Evolutionary conservation across 2,329 filamentous ascomycete species (phyloP), one percentile per base, ranked within the genome.

Genomic region (Fusarium napiforme): DNA sequence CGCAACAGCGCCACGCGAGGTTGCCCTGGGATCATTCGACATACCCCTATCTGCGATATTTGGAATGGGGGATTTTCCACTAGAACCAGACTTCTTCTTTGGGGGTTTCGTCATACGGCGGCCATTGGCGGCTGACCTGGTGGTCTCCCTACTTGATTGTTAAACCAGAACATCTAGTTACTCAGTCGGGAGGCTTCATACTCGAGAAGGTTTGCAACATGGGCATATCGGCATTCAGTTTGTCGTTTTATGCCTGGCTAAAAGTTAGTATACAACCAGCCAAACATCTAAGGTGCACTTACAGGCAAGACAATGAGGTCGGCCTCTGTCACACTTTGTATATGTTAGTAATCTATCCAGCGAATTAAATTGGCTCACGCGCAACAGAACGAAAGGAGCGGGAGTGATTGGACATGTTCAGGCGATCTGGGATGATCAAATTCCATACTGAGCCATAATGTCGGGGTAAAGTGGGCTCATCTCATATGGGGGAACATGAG

Each of bases 181-280:
- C 39, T 39, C 16, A 34, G 37, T n/a, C 15, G 15, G 21, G 53
- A 46, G 30, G 50, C 50, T 28, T 85, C 90, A 82, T 84, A 93
- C 91, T 94, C 92, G 47, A 95, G 88, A 43, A 95, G 84, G 78
- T 94, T 93, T 50, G 93, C 93, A 36, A 94, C 91, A 56, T 90
- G 89, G 1, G 92, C 93, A 83, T 95, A 95, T 81, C 87, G 88
- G 82, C 93, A 96, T 73, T 89, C 87, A 1, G 92, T 93, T 79
- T 94, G 92, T 49, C 93, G 86, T 82, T 95, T 95, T 77, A 94
- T 91, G 80, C 92, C 92, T 86, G 81, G 80, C 79, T 82, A 43
- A 76, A 76, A 67, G 65, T 79, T 46, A 78, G 72, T 42, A 57
- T 43, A 12, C 19, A 37, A 16, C 52, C 34, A 42, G 9, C 9